A percentile compares a stretch with the other conserved stretches of the same genome.
Conservation (phyloP, 192 early-diverging fungal species). For the Entrophospora sp. region DNA sequence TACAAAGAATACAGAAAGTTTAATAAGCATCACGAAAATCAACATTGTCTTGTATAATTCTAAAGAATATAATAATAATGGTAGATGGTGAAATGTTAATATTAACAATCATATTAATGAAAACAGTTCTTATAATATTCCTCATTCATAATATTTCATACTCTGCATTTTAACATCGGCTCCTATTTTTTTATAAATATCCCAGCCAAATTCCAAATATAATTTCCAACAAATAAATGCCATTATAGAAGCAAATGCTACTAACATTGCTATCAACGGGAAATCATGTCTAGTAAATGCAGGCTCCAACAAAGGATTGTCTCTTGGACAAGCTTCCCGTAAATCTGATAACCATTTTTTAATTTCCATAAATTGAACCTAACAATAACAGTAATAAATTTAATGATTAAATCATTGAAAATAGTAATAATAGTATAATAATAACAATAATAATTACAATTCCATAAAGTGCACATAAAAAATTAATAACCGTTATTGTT, state of each 20-base stretch:
- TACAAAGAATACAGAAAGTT: conserved; percentile 80
- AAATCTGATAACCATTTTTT: neutral
- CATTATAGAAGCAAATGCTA: conserved; percentile 39
- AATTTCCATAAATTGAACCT: conserved; percentile 2
- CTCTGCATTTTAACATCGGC: conserved; percentile 52
- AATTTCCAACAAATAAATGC: conserved; percentile 43
- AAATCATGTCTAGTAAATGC: conserved; percentile 35
- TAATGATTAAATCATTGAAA: neutral
- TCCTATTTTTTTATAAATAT: conserved; percentile 54
- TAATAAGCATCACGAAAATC: conserved; percentile 71
- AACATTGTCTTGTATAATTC: conserved; percentile 60
- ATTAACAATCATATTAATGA: neutral
- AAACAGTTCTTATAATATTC: neutral
- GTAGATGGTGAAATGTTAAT: neutral
- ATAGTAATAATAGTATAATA: neutral
- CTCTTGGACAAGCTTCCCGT: neutral
- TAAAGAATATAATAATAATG: conserved; percentile 9
- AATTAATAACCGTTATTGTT: neutral
- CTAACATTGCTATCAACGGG: conserved; percentile 47
- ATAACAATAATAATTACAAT: neutral
- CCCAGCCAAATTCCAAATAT: conserved; percentile 47
- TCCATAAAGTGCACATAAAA: neutral
- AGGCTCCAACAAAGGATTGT: too few species aligned
- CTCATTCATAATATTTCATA: conserved; percentile 17
- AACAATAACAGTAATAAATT: neutral